Evolutionary conservation across 163 green algal genomes (phyloP).

Genomic region (Volvox carteri): DNA sequence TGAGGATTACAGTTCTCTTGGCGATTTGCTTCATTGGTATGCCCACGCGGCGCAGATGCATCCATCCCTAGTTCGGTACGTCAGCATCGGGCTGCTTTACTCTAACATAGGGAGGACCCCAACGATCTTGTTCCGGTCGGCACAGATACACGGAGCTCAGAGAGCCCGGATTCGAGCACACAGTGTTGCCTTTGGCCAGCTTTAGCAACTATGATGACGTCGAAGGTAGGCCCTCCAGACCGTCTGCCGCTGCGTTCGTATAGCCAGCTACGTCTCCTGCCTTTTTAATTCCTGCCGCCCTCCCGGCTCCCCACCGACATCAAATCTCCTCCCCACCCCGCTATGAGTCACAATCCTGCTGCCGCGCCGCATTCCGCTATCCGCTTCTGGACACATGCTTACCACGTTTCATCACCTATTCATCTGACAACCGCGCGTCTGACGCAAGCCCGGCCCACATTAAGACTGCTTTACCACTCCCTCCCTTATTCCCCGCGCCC

Average conservation of each 20-base stretch:
- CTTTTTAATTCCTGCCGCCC: background rate
- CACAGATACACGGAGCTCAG: constrained; percentile 45
- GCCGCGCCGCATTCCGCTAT: no score
- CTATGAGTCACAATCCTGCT: no score
- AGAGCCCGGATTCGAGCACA: constrained; percentile 22
- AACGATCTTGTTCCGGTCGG: background rate
- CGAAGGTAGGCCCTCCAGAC: background rate
- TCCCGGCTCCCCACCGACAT: background rate
- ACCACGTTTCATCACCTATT: no score
- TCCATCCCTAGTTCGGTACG: background rate
- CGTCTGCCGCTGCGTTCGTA: background rate
- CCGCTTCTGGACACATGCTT: no score
- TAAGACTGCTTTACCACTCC: no score
- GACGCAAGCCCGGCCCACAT: no score
- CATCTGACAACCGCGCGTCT: no score
- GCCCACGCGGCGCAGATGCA: background rate
- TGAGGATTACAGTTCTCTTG: constrained; percentile 35
- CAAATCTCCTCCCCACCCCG: background rate
- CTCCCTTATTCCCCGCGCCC: no score
- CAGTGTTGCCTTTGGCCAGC: background rate
- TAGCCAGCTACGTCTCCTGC: background rate
- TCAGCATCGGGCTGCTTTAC: no score
- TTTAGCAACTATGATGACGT: constrained; percentile 14
- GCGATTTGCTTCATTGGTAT: constrained; percentile 52
- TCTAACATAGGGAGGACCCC: no score